Conservation (phyloP, 768 basidiomycete genomes). For the Paxillus involutus region DNA sequence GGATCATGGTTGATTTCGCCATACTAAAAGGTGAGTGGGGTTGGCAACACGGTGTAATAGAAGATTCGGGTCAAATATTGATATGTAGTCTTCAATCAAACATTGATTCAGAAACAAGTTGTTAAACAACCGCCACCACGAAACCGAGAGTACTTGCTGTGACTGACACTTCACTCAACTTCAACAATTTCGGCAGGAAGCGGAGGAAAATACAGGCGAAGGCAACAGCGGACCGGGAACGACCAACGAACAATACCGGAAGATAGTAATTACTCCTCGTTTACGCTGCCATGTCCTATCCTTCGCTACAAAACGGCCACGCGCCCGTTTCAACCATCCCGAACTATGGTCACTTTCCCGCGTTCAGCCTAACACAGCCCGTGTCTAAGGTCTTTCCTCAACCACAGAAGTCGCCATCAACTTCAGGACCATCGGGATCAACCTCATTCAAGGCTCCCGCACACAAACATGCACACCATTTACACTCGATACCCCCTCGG, state of each 20-base stretch:
- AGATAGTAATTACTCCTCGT: constrained; percentile 4
- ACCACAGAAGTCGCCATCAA: constrained; percentile 15
- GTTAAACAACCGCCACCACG: neutral
- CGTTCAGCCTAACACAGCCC: constrained; percentile 15
- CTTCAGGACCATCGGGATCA: constrained; percentile 6
- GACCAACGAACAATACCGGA: constrained; percentile 12
- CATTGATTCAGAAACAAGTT: too few species aligned
- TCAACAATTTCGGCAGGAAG: neutral
- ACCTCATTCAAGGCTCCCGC: constrained; percentile 66
- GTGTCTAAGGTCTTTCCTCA: constrained; percentile 1
- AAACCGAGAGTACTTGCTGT: neutral
- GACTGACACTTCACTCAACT: neutral
- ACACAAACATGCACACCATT: constrained; percentile 85
- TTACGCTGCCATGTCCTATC: constrained; percentile 28
- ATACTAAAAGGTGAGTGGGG: too few species aligned
- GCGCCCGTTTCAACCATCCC: constrained; percentile 15
- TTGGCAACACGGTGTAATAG: too few species aligned
- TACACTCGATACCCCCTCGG: constrained; percentile 82
- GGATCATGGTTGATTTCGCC: too few species aligned
- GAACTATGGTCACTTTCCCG: constrained; percentile 17
- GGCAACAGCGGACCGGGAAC: constrained; percentile 10
- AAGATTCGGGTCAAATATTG: too few species aligned
- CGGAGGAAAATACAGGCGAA: neutral
- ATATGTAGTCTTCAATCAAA: too few species aligned
- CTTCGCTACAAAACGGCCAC: constrained; percentile 20